Evolutionary conservation across 768 basidiomycete genomes (phyloP).

Genomic region (Mycena vitilis): DNA sequence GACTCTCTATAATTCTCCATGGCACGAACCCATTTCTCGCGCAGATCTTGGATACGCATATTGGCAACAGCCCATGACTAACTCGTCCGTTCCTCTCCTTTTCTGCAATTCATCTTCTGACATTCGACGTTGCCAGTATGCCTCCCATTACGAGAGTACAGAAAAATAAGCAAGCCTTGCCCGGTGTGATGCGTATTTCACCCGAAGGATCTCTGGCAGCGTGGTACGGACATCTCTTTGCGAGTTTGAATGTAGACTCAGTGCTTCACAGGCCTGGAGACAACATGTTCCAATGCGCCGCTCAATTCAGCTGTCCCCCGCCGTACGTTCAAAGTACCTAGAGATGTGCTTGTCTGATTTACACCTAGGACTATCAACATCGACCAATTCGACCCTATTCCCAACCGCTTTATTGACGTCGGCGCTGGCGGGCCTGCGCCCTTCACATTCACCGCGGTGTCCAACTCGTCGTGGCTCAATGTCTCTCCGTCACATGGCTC

Average conservation of each 20-base stretch:
- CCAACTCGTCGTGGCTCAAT: slow-evolving; percentile 65
- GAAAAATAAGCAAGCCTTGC: slow-evolving; percentile 64
- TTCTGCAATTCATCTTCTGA: neutral
- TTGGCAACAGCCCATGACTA: slow-evolving; percentile 79
- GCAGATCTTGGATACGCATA: slow-evolving; percentile 71
- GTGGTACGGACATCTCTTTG: slow-evolving; percentile 53
- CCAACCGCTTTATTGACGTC: slow-evolving; percentile 69
- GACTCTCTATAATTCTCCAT: neutral
- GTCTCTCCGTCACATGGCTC: slow-evolving; percentile 60
- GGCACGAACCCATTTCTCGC: neutral
- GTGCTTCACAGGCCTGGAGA: slow-evolving; percentile 69
- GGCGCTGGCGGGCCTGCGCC: slow-evolving; percentile 68
- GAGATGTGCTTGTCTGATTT: slow-evolving; percentile 41
- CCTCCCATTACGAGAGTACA: slow-evolving; percentile 64
- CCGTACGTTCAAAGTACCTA: slow-evolving; percentile 38
- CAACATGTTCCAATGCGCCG: slow-evolving; percentile 67
- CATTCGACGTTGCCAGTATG: slow-evolving; percentile 50
- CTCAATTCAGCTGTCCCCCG: slow-evolving; percentile 51
- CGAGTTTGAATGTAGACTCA: neutral
- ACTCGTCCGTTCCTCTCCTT: slow-evolving; percentile 54
- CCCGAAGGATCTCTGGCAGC: slow-evolving; percentile 71
- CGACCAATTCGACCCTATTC: slow-evolving; percentile 67
- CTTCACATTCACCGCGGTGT: slow-evolving; percentile 64
- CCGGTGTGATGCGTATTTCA: slow-evolving; percentile 73
- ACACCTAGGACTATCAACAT: slow-evolving; percentile 60